Evolutionary conservation across 208 protist genomes (phyloP), one percentile per base, ranked within the genome.

Genomic region (Strigomonas galati): DNA sequence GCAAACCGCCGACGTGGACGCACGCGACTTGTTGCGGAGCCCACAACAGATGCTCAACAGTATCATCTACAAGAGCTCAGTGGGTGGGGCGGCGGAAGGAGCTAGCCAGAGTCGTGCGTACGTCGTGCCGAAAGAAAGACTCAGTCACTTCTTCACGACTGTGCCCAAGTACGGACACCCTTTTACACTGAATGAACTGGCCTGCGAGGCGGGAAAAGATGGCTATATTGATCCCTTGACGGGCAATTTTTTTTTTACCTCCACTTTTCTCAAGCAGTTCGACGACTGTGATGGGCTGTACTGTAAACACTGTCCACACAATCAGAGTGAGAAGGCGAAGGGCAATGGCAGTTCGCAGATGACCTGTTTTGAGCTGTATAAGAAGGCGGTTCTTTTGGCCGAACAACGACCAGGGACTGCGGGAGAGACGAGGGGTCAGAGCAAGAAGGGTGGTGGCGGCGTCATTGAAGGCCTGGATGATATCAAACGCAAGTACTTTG

Each of bases 161-260:
- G 61, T 73, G 6, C 73, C 73, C 0, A 30, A 17, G 51, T 83
- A 83, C 67, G 72, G 68, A 0, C 68, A 72, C 35, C 49, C 78
- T 2, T 69, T 76, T 56, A 53, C 72, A 46, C 62, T 83, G 52
- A 74, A 83, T 59, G 67, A 37, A 0, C 63, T 79, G 19, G 78
- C 78, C 2, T 55, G 30, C 6, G 21, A 62, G 51, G 72, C 67
- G 3, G 15, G 49, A 0, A 55, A 64, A 0, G 62, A 35, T 21
- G 76, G 65, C 62, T 83, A 83, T 63, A 52, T 60, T 1, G 69
- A 83, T 55, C 78, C 78, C 0, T 26, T 79, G 40, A 78, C 67
- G 0, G 67, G 65, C 62, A 65, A 48, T 32, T 43, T 76, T 15
- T 59, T 76, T 12, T 60, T 76, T 44, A 65, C 78, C 37, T 76